Evolutionary conservation across 2,329 filamentous ascomycete species (phyloP).

Genomic region (Aspergillus fructus): DNA sequence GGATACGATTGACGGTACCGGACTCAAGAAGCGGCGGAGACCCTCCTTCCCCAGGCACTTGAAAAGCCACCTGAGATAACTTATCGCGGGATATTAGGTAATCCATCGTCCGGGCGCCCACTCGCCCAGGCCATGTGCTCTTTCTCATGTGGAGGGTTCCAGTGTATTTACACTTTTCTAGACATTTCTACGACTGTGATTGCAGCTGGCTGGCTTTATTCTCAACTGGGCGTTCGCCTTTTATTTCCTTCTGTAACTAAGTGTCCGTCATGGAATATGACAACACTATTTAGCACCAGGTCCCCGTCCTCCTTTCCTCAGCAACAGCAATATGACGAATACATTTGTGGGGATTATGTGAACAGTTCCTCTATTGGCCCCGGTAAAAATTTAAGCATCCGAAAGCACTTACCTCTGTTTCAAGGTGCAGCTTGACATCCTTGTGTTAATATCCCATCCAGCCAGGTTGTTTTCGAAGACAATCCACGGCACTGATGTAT

Average conservation of each 20-base stretch:
- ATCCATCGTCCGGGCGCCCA: constrained; percentile 10
- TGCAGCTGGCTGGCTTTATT: too few species aligned
- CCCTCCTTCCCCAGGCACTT: constrained; percentile 19
- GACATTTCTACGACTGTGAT: too few species aligned
- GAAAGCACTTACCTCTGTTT: neutral
- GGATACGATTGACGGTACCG: constrained; percentile 1
- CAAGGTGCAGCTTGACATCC: neutral
- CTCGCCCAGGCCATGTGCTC: too few species aligned
- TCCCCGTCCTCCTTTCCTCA: too few species aligned
- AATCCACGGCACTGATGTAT: neutral
- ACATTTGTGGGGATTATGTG: too few species aligned
- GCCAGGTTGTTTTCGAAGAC: neutral
- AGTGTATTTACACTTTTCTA: too few species aligned
- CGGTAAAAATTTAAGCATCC: neutral
- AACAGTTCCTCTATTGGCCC: neutral
- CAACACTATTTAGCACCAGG: too few species aligned
- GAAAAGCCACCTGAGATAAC: constrained; percentile 34
- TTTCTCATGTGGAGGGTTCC: too few species aligned
- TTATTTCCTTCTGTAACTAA: too few species aligned
- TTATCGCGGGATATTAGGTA: constrained; percentile 31
- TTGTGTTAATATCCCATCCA: neutral
- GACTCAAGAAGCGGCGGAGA: constrained; percentile 7
- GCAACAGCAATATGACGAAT: too few species aligned
- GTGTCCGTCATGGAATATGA: too few species aligned
- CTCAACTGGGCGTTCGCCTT: too few species aligned